Percentiles rank a stretch among this genome's conserved stretches.
Evolutionary conservation across 768 basidiomycete genomes (phyloP).

Genomic region (Phanerochaete carnosa): DNA sequence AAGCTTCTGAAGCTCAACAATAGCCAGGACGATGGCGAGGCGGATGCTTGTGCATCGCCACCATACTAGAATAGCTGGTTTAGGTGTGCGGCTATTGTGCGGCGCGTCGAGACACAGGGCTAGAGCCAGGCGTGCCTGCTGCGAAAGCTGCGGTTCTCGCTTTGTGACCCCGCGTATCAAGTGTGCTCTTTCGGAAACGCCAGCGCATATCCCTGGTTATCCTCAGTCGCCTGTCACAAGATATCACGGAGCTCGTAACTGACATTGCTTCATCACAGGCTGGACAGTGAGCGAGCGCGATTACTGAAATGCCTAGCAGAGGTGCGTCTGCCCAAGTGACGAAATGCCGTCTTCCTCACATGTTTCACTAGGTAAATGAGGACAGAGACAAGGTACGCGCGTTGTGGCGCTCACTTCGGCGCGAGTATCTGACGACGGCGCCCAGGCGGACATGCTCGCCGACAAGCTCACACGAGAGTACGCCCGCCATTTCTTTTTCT

Average conservation of each 20-base stretch:
- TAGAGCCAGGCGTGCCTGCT: too few species aligned
- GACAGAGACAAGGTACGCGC: slow-evolving; percentile 66
- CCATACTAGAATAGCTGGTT: background rate
- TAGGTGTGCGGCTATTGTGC: background rate
- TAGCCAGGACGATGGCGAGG: background rate
- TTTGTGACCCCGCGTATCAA: too few species aligned
- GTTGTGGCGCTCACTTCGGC: slow-evolving; percentile 3
- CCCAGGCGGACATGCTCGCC: slow-evolving; percentile 67
- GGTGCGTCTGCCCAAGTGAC: slow-evolving; percentile 57
- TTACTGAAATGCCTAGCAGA: slow-evolving; percentile 55
- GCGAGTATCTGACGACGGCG: background rate
- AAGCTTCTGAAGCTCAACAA: too few species aligned
- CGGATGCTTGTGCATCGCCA: background rate
- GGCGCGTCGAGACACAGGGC: background rate
- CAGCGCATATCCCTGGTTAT: background rate
- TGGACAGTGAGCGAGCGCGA: slow-evolving; percentile 73
- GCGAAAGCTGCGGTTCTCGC: too few species aligned
- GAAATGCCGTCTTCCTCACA: slow-evolving; percentile 49
- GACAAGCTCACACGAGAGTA: slow-evolving; percentile 68
- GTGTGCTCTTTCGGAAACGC: too few species aligned
- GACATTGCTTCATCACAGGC: slow-evolving; percentile 33
- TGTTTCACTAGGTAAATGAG: slow-evolving; percentile 61
- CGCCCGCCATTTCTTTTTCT: slow-evolving; percentile 14
- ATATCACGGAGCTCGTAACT: background rate
- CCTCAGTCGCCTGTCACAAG: background rate